phyloP scores from a whole-genome alignment of 805 yeast species.

The Myxozyma nipponensis region DNA sequence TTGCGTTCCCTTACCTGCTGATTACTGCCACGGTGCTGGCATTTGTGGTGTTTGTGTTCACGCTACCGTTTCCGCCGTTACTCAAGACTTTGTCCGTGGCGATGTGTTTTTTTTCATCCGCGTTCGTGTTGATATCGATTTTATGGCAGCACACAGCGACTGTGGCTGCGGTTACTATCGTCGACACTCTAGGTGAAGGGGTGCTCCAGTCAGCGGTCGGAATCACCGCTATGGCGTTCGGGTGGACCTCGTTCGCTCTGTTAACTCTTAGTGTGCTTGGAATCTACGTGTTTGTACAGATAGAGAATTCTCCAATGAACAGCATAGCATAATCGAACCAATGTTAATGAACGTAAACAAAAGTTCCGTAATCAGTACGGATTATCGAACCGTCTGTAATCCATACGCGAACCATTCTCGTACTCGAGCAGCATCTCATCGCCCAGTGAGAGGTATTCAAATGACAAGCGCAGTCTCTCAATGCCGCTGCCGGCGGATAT shows the following conservation, averaged over 20 bases:
- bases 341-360: background rate
- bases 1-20: constrained; percentile 22
- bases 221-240: constrained; percentile 15
- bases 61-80: constrained; percentile 24
- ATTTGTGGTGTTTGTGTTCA: constrained; percentile 17
- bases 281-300: constrained; percentile 14
- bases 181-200: constrained; percentile 18
- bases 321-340: background rate
- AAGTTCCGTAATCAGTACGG: no score
- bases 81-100: constrained; percentile 7
- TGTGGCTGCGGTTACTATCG: constrained; percentile 15
- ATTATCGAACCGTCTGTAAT: no score
- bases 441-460: no score
- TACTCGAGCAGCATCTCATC: no score
- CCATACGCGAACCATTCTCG: no score
- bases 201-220: constrained; percentile 19
- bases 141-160: constrained; percentile 26
- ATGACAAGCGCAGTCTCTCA: no score
- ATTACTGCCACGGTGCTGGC: constrained; percentile 17
- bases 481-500: no score
- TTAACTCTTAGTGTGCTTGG: constrained; percentile 14
- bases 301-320: background rate
- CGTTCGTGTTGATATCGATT: constrained; percentile 21
- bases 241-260: constrained; percentile 24
- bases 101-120: constrained; percentile 13